Evolutionary conservation across 768 basidiomycete species (phyloP), one percentile per base, ranked within the genome.

Genomic region (Lactarius hengduanensis): DNA sequence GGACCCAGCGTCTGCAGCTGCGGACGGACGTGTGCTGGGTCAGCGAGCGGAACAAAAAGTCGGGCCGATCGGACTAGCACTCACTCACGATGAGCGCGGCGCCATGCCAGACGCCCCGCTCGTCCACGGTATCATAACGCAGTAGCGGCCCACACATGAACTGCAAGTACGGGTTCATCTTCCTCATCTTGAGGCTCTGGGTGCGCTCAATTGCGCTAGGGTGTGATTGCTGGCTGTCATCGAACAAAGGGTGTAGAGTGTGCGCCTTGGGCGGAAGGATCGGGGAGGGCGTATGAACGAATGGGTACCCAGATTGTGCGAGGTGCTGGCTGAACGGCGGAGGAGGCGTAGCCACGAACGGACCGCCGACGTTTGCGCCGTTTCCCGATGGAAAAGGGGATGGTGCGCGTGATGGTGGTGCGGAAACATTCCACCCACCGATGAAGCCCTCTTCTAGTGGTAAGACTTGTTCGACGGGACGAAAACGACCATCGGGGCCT

Each of bases 111-210:
- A 94, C 78, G 20, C 87, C 86, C 28, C 84, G 79, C 67, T 86
- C 80, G 70, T 92, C 88, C 30, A 92, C 84, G 0, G 94, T 98
- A 73, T 98, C 95, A 73, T 94, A 98, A 50, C 91, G 87, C 67
- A 98, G 77, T 20, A 98, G 79, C 26, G 94, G 94, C 0, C 95
- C 94, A 63, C 91, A 92, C 93, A 96, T 95, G 72, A 96, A 84
- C 81, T 91, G 89, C 32, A 97, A 81, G 76, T 90, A 84, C 10
- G 94, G 94, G 26, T 87, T 77, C 90, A 92, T 96, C 50, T 85
- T 80, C 22, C 84, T 84, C 7, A 84, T 79, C 59, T 80, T 80
- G 43, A 87, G 78, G 8, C 79, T 76, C 58, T 83, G 77, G n/a
- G 91, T 86, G 55, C 90, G 80, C 70, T 92, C 89, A 43, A 86